Evolutionary conservation across 352 stramenopile genomes (phyloP), one percentile per base, ranked within the genome.

Genomic region (Phytophthora constricta): DNA sequence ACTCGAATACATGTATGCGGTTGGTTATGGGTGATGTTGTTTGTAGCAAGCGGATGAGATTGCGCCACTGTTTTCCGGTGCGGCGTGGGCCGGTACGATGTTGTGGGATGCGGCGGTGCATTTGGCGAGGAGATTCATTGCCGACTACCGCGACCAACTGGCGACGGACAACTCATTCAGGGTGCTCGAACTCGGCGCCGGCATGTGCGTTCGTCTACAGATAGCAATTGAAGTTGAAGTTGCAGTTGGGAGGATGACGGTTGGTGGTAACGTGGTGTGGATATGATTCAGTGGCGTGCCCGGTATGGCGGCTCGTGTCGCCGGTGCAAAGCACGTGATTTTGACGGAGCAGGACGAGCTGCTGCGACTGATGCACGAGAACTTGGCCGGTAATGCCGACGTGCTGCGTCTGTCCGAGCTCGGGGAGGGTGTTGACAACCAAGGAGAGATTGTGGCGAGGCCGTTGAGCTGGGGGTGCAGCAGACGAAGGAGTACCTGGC

Each of bases 271-370:
- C 47, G 22, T 11, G 37, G 28, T 19, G 11, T 25, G 17, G 17
- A 59, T 45, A 41, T 23, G 13, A 67, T 33, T 11, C 85, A 84
- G 86, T 71, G 95, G 93, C 31, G 92, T 98, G 10, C 93, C 95
- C 5, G 93, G 92, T 17, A 98, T 98, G 92, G 87, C 96, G 2
- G 88, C 84, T 34, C 72, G 84, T n/a, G 67, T 96, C 11, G 72
- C 96, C 5, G 89, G 92, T n/a, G 81, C 82, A 0, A 79, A 79
- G 25, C 63, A 92, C 63, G 93, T 98, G 2, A 80, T 98, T 11
- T 77, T 98, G 57, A 98, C 93, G 17, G 95, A 98, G 72, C 90
- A 97, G 72, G 77, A 93, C 52, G 87, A 94, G 49, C 81, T 98
- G 31, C 60, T 98, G 7, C 80, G 89, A 19, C 89, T 98, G 60